These are phyloP conservation scores for Claviceps fusiformis DNA, from an alignment of 2,329 filamentous ascomycete genomes.

Conservation along the genomic window DNA sequence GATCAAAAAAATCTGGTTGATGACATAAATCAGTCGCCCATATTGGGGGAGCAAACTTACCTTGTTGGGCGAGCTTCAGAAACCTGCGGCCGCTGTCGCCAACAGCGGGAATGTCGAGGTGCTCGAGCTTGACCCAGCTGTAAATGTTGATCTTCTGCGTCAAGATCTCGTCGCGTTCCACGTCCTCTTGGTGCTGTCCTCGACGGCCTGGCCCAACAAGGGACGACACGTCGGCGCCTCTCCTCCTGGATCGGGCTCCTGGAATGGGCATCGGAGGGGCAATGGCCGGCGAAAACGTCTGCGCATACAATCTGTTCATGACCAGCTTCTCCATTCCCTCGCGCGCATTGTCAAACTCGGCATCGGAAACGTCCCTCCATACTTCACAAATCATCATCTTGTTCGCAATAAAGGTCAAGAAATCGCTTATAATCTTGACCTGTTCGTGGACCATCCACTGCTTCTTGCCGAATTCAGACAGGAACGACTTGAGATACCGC, in stretches of 20 bases:
- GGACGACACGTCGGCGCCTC: constrained; percentile 47
- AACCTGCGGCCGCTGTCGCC: constrained; percentile 82
- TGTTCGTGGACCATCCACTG: constrained; percentile 99
- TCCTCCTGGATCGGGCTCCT: constrained; percentile 53
- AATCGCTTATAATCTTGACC: constrained; percentile 96
- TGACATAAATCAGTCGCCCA: too few relatives aligned
- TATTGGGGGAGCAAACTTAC: constrained; percentile 28
- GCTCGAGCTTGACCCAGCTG: constrained; percentile 83
- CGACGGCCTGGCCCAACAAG: constrained; percentile 64
- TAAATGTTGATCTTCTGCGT: constrained; percentile 96
- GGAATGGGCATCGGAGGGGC: constrained; percentile 62
- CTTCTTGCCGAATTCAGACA: constrained; percentile 88
- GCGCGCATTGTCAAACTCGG: constrained; percentile 93
- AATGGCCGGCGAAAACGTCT: constrained; percentile 94
- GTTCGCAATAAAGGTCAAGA: constrained; percentile 89
- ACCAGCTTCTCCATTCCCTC: constrained; percentile 99
- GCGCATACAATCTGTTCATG: constrained; percentile 92
- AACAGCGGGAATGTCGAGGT: constrained; percentile 79
- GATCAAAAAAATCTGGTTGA: too few relatives aligned
- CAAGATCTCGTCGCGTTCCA: constrained; percentile 90
- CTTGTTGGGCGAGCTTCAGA: constrained; percentile 76
- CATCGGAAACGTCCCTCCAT: constrained; percentile 89
- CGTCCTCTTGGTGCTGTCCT: constrained; percentile 95
- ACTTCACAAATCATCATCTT: constrained; percentile 98
- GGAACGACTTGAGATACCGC: constrained; percentile 85